phyloP scores from a whole-genome alignment of 169 alveolate species.

The Plasmodium berghei region DNA sequence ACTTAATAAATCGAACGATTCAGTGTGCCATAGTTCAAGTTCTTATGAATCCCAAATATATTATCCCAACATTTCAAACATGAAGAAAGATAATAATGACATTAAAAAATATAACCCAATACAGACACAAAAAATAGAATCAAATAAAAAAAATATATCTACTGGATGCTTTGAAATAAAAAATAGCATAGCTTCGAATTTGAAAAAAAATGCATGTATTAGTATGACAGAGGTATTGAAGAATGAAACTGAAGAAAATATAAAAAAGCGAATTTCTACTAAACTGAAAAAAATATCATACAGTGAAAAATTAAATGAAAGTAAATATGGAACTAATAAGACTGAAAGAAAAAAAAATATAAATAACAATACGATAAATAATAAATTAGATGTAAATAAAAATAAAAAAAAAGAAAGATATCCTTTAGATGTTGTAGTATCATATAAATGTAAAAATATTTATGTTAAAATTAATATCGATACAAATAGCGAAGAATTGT shows the following conservation, averaged over 20 bases:
- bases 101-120: too few species aligned
- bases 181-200: constrained; percentile 3
- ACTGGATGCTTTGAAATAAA: background rate
- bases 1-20: background rate
- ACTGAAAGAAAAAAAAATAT: constrained; percentile 19
- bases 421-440: constrained; percentile 50
- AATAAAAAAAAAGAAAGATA: constrained; percentile 28
- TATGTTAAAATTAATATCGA: constrained; percentile 68
- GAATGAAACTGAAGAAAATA: background rate
- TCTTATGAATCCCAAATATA: constrained; percentile 6
- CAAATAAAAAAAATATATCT: too few species aligned
- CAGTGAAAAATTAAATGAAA: background rate
- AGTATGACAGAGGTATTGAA: background rate
- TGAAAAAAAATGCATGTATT: background rate
- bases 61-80: background rate
- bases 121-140: too few species aligned
- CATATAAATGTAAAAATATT: constrained; percentile 56
- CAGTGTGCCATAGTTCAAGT: constrained; percentile 41
- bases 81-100: background rate
- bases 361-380: constrained; percentile 1
- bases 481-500: constrained; percentile 52
- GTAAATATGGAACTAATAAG: constrained; percentile 16
- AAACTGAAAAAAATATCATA: constrained; percentile 12
- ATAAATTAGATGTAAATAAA: constrained; percentile 7
- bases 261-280: constrained; percentile 3